Percentiles rank a stretch among this genome's conserved stretches.
phyloP scores from a whole-genome alignment of 2,329 filamentous ascomycete genomes.

The Pseudocercospora pini-densiflorae region DNA sequence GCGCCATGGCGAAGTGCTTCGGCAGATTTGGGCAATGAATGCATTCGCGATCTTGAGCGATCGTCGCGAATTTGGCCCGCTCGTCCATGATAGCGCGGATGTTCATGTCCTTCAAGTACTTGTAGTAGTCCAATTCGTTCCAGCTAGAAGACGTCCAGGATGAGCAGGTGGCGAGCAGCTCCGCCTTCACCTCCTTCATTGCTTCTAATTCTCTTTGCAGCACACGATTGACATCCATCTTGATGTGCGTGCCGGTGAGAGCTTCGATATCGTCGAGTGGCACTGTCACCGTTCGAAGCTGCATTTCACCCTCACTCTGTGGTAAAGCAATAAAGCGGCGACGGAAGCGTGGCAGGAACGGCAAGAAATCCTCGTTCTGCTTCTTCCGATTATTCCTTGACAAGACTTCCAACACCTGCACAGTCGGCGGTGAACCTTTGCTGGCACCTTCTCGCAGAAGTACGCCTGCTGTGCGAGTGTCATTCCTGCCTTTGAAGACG shows the following conservation, averaged over 20 bases:
- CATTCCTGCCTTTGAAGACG: constrained; percentile 78
- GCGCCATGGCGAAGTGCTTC: constrained; percentile 94
- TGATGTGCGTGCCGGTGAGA: constrained; percentile 69
- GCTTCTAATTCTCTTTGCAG: constrained; percentile 52
- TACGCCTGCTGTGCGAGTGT: constrained; percentile 80
- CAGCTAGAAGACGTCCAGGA: constrained; percentile 77
- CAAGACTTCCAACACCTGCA: constrained; percentile 80
- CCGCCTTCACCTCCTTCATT: constrained; percentile 66
- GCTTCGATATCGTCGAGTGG: constrained; percentile 81
- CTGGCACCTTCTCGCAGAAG: constrained; percentile 76
- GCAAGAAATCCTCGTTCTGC: constrained; percentile 82
- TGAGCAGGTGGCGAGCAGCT: constrained; percentile 69
- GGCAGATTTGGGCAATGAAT: constrained; percentile 76
- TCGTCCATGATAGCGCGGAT: constrained; percentile 79
- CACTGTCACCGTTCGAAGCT: constrained; percentile 70
- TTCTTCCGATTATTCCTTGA: constrained; percentile 65
- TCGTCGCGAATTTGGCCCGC: constrained; percentile 65
- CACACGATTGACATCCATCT: constrained; percentile 46
- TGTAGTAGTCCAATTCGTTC: constrained; percentile 82
- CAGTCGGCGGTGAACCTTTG: constrained; percentile 66
- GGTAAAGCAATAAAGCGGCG: constrained; percentile 70
- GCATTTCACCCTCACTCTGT: constrained; percentile 68
- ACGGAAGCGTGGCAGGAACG: constrained; percentile 76
- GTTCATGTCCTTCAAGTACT: constrained; percentile 76
- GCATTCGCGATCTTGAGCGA: constrained; percentile 68